Conservation (phyloP, 2,329 filamentous ascomycete species). For the Diplodia sapinea region DNA sequence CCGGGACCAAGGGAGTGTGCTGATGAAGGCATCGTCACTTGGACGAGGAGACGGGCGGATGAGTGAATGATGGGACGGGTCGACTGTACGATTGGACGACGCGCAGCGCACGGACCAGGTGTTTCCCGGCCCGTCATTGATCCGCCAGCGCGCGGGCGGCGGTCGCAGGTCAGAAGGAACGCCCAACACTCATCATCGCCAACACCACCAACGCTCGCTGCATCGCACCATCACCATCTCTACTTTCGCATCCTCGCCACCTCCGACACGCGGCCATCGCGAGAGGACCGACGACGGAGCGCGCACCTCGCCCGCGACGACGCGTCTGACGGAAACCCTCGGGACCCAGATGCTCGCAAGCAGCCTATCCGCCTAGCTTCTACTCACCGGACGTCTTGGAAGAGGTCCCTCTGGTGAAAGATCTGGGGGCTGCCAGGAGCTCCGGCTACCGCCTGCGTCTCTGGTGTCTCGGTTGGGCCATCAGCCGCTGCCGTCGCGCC, state of each 20-base stretch:
- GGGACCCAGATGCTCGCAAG: constrained; percentile 12
- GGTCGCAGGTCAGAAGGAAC: not conserved
- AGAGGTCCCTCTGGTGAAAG: constrained; percentile 2
- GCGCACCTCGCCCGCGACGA: not conserved
- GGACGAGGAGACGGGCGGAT: not conserved
- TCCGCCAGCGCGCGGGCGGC: not conserved
- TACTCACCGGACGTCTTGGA: not conserved
- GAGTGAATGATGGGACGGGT: not conserved
- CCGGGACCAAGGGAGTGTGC: not conserved
- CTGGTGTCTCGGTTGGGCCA: constrained; percentile 10
- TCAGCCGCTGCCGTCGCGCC: not conserved
- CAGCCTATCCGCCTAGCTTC: not conserved
- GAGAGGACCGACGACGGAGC: not conserved
- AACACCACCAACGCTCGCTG: not conserved
- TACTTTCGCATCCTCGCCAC: not conserved
- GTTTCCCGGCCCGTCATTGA: not conserved
- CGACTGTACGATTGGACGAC: not conserved
- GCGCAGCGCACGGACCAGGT: not conserved
- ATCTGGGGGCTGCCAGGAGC: constrained; percentile 10
- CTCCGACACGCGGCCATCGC: not conserved
- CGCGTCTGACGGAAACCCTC: constrained; percentile 7
- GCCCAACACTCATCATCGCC: not conserved
- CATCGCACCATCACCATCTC: not conserved
- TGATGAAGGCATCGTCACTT: not conserved
- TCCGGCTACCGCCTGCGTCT: constrained; percentile 12